Evolutionary conservation across 1,139 yeast species (phyloP), one percentile per base, ranked within the genome.

Genomic region (Spathaspora jeffriesii): DNA sequence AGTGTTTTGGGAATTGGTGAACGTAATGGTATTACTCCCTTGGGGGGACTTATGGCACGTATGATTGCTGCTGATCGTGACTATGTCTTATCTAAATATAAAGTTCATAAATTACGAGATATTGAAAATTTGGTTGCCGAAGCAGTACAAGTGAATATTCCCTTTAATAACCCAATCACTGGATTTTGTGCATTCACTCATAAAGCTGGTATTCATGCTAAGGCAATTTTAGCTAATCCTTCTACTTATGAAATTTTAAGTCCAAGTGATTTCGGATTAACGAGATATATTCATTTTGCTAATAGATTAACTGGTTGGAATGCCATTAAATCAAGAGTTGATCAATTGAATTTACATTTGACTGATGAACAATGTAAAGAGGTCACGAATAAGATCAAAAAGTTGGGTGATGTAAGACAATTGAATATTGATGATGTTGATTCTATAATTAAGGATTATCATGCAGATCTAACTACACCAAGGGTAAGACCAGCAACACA

Each of bases 181-280:
- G 84, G 84, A 1, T 79, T 79, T 69, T 79, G 84, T 70, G 84
- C 84, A 31, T 79, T 79, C 62, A 79, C 84, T 43, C 84, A 79
- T 60, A 79, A 79, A 64, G 84, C 84, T 31, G 84, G 84, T 58
- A 78, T 80, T 56, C 84, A 79, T 58, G 84, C 84, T 47, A 78
- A 79, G 62, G 84, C 84, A 43, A 79, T 79, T 43, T 71, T 79
- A 56, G 84, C 84, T 47, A 79, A 79, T 60, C 84, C 84, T 18
- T 76, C 84, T 13, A 79, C 84, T 8, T 79, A 79, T 61, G 84
- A 79, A 63, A 79, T 79, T 56, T 68, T 79, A 57, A 74, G 73
- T 51, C 84, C 84, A n/a, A 63, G 71, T 15, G 84, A 79, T 62
- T 79, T 79, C 52, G 84, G 84, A 38, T 70, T 79, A 52, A 73